Evolutionary conservation across 257 asterid genomes (phyloP).

Genomic region (Gentiana dahurica): DNA sequence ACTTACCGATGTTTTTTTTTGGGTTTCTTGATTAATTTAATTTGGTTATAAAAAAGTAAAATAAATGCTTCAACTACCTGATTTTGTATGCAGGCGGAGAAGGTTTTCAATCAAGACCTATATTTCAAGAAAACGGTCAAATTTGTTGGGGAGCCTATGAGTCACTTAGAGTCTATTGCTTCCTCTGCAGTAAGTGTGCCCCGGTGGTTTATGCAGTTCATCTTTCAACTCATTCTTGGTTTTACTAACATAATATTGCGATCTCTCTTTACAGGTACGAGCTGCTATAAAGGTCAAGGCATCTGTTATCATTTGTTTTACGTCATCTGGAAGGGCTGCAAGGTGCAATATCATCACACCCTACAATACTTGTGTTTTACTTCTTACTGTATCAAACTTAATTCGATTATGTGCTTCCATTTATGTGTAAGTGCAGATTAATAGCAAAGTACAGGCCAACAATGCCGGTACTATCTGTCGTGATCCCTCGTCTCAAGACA

Average conservation of each 20-base stretch:
- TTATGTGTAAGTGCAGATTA: conserved; percentile 38
- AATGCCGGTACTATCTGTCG: conserved; percentile 89
- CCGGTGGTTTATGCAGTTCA: neutral
- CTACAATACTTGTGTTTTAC: neutral
- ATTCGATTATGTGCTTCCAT: neutral
- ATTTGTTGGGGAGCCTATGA: conserved; percentile 87
- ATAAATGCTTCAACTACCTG: neutral
- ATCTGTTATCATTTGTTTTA: conserved; percentile 78
- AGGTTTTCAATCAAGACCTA: conserved; percentile 74
- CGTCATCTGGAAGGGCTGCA: conserved; percentile 91
- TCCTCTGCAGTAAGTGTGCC: conserved; percentile 60
- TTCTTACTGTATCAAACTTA: neutral
- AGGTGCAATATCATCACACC: conserved; percentile 29
- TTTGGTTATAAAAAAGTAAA: too few relatives aligned
- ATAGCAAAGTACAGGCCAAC: conserved; percentile 94
- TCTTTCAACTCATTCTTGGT: conserved; percentile 3
- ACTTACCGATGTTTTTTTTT: too few relatives aligned
- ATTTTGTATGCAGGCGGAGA: conserved; percentile 51
- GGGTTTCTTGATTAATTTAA: too few relatives aligned
- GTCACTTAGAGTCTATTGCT: conserved; percentile 82
- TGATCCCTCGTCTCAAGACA: conserved; percentile 73
- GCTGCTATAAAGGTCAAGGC: conserved; percentile 94
- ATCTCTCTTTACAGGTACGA: conserved; percentile 43
- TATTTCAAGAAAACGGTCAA: conserved; percentile 86
- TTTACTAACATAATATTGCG: too few relatives aligned